phyloP scores from a whole-genome alignment of 2,329 filamentous ascomycete genomes.

The Penicillium expansum region DNA sequence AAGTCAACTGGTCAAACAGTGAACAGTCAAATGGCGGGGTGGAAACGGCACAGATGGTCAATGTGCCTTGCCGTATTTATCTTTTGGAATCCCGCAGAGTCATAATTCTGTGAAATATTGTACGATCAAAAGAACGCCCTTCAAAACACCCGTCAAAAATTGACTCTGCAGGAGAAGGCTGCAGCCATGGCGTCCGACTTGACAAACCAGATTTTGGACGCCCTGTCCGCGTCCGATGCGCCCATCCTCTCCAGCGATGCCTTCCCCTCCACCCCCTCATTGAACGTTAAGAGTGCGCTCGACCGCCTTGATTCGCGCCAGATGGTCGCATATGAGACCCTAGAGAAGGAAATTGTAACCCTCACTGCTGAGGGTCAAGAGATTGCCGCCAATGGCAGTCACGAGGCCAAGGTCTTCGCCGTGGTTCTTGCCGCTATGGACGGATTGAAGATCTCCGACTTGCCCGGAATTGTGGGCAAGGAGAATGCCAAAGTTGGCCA shows the following conservation, averaged over 20 bases:
- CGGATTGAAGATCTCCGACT: conserved; percentile 74
- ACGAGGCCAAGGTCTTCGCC: conserved; percentile 79
- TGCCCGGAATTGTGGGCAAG: conserved; percentile 51
- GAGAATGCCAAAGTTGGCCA: conserved; percentile 67
- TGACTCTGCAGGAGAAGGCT: conserved; percentile 26
- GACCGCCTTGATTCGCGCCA: conserved; percentile 80
- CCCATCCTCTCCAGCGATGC: conserved; percentile 66
- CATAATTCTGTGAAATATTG: conserved; percentile 32
- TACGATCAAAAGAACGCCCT: conserved; percentile 15
- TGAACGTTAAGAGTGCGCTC: conserved; percentile 77
- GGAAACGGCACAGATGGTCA: conserved; percentile 25
- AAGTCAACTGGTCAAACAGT: background rate
- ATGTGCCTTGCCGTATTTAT: conserved; percentile 24
- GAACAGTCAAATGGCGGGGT: conserved; percentile 13
- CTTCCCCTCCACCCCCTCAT: conserved; percentile 65
- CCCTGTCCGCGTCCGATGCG: conserved; percentile 59
- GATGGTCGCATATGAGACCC: conserved; percentile 82
- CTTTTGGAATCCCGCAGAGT: conserved; percentile 28
- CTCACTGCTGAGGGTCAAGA: conserved; percentile 73
- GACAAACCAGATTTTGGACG: conserved; percentile 62
- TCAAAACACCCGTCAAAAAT: conserved; percentile 18
- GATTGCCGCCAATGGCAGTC: conserved; percentile 72
- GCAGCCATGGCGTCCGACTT: conserved; percentile 55
- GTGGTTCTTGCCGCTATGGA: conserved; percentile 69
- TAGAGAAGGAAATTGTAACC: conserved; percentile 73